These are phyloP conservation scores for Wakefieldia striispora DNA, from an alignment of 768 basidiomycete species.

Conservation along the genomic window DNA sequence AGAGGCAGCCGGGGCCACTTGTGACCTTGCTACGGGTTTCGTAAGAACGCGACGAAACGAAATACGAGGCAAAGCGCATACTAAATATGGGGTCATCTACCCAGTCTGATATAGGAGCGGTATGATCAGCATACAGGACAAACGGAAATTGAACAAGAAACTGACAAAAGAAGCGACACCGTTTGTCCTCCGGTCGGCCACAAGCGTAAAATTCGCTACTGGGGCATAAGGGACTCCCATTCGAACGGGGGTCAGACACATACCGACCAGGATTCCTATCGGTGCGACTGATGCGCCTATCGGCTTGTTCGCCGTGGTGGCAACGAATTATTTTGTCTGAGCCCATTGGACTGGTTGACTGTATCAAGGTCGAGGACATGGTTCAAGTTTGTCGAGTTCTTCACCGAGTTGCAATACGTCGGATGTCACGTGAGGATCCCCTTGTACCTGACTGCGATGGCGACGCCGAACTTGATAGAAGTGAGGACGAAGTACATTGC, in stretches of 20 bases:
- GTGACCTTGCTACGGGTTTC: neutral
- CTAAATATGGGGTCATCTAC: conserved; percentile 24
- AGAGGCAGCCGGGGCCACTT: neutral
- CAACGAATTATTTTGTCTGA: conserved; percentile 36
- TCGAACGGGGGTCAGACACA: neutral
- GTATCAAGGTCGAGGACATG: no score
- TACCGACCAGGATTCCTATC: conserved; percentile 36
- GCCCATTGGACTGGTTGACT: conserved; percentile 25
- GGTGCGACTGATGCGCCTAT: conserved; percentile 30
- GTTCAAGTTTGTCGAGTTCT: no score
- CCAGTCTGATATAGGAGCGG: conserved; percentile 30
- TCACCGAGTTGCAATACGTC: no score
- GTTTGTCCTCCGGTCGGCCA: conserved; percentile 3
- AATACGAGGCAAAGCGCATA: neutral
- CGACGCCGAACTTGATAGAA: conserved; percentile 29
- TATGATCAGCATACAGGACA: neutral
- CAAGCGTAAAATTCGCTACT: conserved; percentile 40
- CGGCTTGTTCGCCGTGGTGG: conserved; percentile 27
- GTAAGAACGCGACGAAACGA: neutral
- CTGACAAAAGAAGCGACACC: conserved; percentile 39
- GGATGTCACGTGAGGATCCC: no score
- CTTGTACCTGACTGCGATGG: neutral
- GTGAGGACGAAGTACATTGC: conserved; percentile 50
- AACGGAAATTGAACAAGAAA: neutral
- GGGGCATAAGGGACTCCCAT: neutral